Base-by-base conservation (phyloP, 306 rosid species). In the Quercus ilex region DNA sequence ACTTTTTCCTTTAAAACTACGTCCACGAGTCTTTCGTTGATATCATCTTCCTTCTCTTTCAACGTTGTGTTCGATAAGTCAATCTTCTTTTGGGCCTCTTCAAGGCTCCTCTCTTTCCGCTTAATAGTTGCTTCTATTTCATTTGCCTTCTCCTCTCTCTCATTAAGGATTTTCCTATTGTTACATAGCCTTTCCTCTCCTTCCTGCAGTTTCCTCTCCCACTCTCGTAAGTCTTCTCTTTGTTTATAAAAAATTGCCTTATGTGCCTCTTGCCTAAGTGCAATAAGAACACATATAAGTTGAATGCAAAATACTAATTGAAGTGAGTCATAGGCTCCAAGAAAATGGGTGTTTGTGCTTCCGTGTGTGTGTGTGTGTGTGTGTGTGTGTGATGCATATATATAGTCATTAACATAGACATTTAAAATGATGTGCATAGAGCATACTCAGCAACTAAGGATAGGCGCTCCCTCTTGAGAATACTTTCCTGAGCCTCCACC, bases 201-300 rank as follows among this genome's bases (percentile, higher is more conserved):
- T 86, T 91, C 91, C 52, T 79, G 88, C 69, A 93, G 82, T 64
- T 89, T 93, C 87, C 74, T 87, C 79, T 90, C 97, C 99, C 94
- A 90, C 75, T 89, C 90, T 77, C 58, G 87, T 76, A 95, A 90
- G 72, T 92, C 92, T 76, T 93, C 95, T 82, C 89, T 84, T 84
- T 91, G 89, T 74, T 88, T 91, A 76, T 76, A 74, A 85, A 88
- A 93, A 13, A 77, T 85, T 26, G 80, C 87, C 83, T 90, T 85
- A 77, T 86, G 88, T 80, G 89, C 91, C 86, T 95, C 97, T 82
- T 92, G 90, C 83, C 99, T 95, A 38, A 80, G n/a, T 76, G 57
- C 55, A 75, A 76, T 62, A 15, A 17, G 60, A 64, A 74, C 51
- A 76, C 62, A 25, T 58, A 26, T 78, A 64, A 72, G 53, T 5